A percentile compares a stretch with the other conserved stretches of the same genome.
Evolutionary conservation across 2,329 filamentous ascomycete species (phyloP).

Genomic region (Talaromyces sp.): DNA sequence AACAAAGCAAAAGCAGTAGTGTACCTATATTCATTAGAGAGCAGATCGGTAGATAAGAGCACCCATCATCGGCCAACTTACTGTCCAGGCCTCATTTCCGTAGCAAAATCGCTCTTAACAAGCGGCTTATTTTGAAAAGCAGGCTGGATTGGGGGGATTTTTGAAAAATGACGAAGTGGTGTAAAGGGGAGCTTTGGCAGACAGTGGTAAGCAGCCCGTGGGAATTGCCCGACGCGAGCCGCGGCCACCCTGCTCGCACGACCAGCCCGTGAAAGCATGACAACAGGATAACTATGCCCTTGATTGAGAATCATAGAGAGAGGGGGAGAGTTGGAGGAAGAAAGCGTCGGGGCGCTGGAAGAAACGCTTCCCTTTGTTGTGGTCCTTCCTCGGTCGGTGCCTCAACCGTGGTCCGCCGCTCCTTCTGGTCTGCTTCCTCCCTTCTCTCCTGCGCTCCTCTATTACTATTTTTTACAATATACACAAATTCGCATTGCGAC

Average conservation of each 20-base stretch:
- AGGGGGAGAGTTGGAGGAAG: neutral
- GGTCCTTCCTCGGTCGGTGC: neutral
- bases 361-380: neutral
- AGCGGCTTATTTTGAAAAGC: neutral
- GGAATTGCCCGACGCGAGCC: neutral
- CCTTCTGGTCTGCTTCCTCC: neutral
- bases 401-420: neutral
- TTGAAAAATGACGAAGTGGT: neutral
- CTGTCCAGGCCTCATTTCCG: neutral
- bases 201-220: neutral
- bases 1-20: neutral
- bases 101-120: neutral
- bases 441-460: neutral
- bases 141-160: neutral
- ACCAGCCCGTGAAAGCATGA: neutral
- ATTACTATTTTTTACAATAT: neutral
- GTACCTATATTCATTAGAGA: neutral
- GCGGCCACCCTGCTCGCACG: neutral
- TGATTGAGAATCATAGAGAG: neutral
- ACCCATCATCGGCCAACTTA: neutral
- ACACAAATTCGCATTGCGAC: neutral
- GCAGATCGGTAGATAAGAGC: neutral
- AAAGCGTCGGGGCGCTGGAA: neutral
- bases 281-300: neutral
- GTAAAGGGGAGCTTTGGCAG: neutral